Evolutionary conservation across 768 basidiomycete genomes (phyloP), one percentile per base, ranked within the genome.

Genomic region (Boletus subcaerulescens): DNA sequence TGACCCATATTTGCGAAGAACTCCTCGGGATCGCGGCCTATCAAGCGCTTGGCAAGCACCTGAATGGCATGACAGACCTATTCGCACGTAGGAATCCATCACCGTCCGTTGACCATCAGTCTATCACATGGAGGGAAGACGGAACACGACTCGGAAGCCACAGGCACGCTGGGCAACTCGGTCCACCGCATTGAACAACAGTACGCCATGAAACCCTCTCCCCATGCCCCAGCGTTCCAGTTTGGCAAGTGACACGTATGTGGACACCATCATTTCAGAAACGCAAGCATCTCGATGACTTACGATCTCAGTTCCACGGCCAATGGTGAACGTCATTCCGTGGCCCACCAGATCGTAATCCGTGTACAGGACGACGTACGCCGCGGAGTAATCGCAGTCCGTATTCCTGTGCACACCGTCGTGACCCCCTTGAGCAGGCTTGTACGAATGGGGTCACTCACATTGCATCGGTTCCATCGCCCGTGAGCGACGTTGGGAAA

Each of bases 401-500:
- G 87, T 88, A 73, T 95, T 93, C 92, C 89, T 90, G 56, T 36
- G 24, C 29, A 35, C 42, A n/a, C 6, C 22, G 22, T 24, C 22
- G 22, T 24, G 26, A 26, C 20, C 35, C 35, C 32, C 22, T 41
- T 33, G 12, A 26, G 8, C 26, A 20, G 20, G 20, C 9, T n/a
- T 10, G 6, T 3, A 31, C 14, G 11, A n/a, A 17, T 15, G 14
- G 33, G 11, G 20, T 13, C 4, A 26, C 50, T 44, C 43, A 87
- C 91, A 95, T 95, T 7, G 92, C 93, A 76, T 95, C 93, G 38
- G 91, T 89, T 3, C 92, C 92, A 76, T 95, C 93, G 24, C 92
- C 91, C 15, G 87, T 86, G 55, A 93, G 73, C n/a, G 89, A 92
- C 13, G 91, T 96, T 1, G 92, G 93, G 73, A 94, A 96, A 29